Conservation (phyloP, 179 eudicot genomes). For the Silene vulgaris region DNA sequence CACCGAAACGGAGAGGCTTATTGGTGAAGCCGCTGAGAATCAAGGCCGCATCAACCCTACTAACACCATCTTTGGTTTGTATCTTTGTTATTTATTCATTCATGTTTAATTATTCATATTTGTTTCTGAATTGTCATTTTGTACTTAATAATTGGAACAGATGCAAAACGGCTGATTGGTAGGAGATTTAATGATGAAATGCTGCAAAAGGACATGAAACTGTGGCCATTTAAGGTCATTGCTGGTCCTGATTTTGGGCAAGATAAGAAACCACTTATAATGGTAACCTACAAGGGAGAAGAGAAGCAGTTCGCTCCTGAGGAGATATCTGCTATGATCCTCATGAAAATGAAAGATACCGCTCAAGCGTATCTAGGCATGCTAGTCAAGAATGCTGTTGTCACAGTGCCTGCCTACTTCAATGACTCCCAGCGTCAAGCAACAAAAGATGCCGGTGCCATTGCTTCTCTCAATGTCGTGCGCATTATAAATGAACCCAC, state of each 20-base stretch:
- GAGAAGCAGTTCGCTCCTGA: constrained; percentile 26
- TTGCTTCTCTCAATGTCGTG: constrained; percentile 2
- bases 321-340: constrained; percentile 28
- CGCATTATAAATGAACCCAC: constrained; percentile 9
- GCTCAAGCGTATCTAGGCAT: constrained; percentile 21
- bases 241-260: constrained; percentile 1
- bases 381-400: constrained; percentile 21
- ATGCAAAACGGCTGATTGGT: constrained; percentile 30
- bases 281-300: constrained; percentile 25
- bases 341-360: constrained; percentile 22
- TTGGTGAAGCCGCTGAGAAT: constrained; percentile 20
- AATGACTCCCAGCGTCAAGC: constrained; percentile 15
- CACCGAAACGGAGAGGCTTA: neutral
- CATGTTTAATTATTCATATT: too few species aligned
- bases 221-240: constrained; percentile 26
- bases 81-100: too few species aligned
- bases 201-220: constrained; percentile 20
- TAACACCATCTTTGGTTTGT: constrained; percentile 29
- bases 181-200: constrained; percentile 15
- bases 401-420: constrained; percentile 19
- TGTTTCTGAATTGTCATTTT: too few species aligned
- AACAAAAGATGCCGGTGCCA: constrained; percentile 8
- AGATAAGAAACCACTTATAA: constrained; percentile 12
- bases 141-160: constrained; percentile 1
- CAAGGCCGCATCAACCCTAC: constrained; percentile 7